phyloP scores from a whole-genome alignment of 345 rosid genomes.

The Populus davidiana region DNA sequence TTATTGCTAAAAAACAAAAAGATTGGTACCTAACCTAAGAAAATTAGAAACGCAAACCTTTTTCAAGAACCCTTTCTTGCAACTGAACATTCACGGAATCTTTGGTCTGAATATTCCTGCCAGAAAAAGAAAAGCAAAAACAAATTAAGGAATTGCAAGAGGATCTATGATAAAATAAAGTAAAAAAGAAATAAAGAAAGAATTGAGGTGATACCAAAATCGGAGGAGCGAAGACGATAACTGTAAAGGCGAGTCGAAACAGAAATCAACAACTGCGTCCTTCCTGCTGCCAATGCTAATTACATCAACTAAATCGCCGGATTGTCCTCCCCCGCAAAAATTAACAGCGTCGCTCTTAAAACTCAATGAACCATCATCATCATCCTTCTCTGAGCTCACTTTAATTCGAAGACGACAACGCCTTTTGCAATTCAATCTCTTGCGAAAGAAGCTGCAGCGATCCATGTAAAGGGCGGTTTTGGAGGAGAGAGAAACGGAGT shows the following conservation, averaged over 20 bases:
- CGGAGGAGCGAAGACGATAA: constrained; percentile 50
- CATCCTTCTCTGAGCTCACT: constrained; percentile 23
- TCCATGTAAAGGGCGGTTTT: constrained; percentile 1
- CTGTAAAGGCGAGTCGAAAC: constrained; percentile 61
- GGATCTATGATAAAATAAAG: neutral
- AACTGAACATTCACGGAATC: constrained; percentile 49
- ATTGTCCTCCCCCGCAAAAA: constrained; percentile 7
- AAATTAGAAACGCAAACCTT: constrained; percentile 37
- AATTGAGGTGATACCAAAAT: constrained; percentile 52
- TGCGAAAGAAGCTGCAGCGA: neutral
- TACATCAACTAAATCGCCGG: constrained; percentile 47
- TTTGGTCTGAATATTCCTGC: constrained; percentile 56
- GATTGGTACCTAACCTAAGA: neutral
- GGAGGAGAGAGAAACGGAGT: neutral
- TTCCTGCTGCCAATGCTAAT: constrained; percentile 75
- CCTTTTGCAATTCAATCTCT: neutral
- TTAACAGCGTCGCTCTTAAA: constrained; percentile 3
- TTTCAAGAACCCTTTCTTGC: constrained; percentile 47
- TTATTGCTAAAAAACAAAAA: neutral
- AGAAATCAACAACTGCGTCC: constrained; percentile 73
- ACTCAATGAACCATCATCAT: neutral
- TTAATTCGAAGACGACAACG: neutral
- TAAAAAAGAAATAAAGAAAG: neutral
- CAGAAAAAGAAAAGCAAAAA: neutral
- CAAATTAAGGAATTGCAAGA: neutral